phyloP scores from a whole-genome alignment of 805 yeast species.

The Limtongozyma cylindracea region DNA sequence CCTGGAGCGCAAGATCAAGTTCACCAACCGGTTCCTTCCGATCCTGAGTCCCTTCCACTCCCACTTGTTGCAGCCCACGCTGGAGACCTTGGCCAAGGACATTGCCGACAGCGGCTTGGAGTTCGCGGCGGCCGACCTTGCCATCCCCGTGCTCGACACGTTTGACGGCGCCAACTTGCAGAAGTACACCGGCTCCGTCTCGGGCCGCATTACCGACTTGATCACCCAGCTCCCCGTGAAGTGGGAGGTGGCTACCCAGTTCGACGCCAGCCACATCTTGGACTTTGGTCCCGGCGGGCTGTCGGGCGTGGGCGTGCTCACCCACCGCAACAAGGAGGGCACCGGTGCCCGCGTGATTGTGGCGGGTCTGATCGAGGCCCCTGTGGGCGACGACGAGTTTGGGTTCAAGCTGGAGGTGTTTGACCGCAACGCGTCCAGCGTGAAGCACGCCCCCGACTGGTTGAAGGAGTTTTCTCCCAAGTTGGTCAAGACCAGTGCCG shows the following conservation, averaged over 20 bases:
- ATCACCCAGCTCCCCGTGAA: constrained; percentile 77
- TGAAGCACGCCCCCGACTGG: constrained; percentile 83
- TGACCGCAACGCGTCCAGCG: constrained; percentile 33
- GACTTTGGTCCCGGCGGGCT: constrained; percentile 99
- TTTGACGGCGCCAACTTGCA: constrained; percentile 64
- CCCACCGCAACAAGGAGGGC: constrained; percentile 96
- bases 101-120: constrained; percentile 23
- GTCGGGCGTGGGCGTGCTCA: constrained; percentile 86
- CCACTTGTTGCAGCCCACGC: constrained; percentile 54
- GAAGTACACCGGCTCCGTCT: constrained; percentile 14
- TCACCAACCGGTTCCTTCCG: constrained; percentile 84
- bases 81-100: constrained; percentile 39
- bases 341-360: constrained; percentile 88
- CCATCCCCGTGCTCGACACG: constrained; percentile 83
- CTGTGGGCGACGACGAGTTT: constrained; percentile 44
- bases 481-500: constrained; percentile 41
- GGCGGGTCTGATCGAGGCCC: constrained; percentile 68
- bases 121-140: constrained; percentile 26
- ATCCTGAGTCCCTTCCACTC: constrained; percentile 96
- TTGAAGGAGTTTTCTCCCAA: constrained; percentile 68
- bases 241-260: constrained; percentile 82
- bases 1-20: constrained; percentile 83
- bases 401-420: constrained; percentile 94
- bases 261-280: constrained; percentile 63
- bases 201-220: constrained; percentile 43